A percentile compares a stretch with the other conserved stretches of the same genome.
These are phyloP conservation scores for Pleurotus platypus DNA, from an alignment of 768 basidiomycete genomes.

Conservation along the genomic window DNA sequence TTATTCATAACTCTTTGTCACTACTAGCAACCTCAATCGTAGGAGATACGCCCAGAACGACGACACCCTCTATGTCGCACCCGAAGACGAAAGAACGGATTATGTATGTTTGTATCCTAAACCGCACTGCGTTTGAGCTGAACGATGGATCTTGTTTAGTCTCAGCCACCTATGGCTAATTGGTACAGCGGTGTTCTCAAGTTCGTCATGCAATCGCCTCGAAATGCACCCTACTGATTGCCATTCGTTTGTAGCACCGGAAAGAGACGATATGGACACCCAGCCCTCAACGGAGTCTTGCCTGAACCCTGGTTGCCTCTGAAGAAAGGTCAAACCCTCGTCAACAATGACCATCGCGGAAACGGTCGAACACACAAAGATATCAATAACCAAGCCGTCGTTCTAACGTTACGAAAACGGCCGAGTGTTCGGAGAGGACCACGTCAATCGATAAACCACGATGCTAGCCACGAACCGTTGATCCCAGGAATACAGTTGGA, in stretches of 20 bases:
- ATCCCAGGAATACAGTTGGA: not conserved
- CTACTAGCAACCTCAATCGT: constrained; percentile 70
- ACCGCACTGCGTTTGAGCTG: too few relatives aligned
- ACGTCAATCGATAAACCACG: constrained; percentile 10
- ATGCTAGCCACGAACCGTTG: constrained; percentile 14
- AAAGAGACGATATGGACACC: constrained; percentile 91
- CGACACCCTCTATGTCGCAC: constrained; percentile 92
- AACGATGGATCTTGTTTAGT: constrained; percentile 36
- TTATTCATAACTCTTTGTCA: not conserved
- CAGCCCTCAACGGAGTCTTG: constrained; percentile 88
- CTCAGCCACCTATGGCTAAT: constrained; percentile 95
- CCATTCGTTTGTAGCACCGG: constrained; percentile 61
- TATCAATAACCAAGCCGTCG: constrained; percentile 57
- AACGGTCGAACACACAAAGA: constrained; percentile 36
- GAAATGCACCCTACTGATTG: not conserved
- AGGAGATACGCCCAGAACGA: constrained; percentile 91
- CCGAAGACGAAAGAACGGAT: constrained; percentile 89
- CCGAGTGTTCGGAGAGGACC: constrained; percentile 45
- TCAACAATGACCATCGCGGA: constrained; percentile 47
- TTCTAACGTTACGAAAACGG: constrained; percentile 77
- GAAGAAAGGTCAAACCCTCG: constrained; percentile 75
- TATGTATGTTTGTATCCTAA: constrained; percentile 47
- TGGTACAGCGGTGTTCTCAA: constrained; percentile 93
- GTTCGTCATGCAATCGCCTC: constrained; percentile 33
- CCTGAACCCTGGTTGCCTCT: constrained; percentile 94